phyloP scores from a whole-genome alignment of 345 rosid species.

The Eucalyptus erythrocorys region DNA sequence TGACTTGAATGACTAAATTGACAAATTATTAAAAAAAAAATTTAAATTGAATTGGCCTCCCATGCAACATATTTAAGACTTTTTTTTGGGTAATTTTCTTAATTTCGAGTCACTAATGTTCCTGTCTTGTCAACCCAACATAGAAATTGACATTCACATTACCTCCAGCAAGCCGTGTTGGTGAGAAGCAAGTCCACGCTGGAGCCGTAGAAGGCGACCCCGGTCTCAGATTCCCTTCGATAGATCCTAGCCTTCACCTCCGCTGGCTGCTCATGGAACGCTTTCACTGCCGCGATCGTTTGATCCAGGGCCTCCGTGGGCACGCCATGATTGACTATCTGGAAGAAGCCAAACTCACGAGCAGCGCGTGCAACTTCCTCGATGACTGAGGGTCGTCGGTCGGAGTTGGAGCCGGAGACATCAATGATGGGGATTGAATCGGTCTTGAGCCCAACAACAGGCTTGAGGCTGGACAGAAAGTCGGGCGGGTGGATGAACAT shows the following conservation, averaged over 20 bases:
- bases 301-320: conserved; percentile 10
- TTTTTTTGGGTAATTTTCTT: no score
- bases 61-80: no score
- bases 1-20: no score
- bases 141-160: neutral
- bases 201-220: conserved; percentile 17
- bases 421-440: conserved; percentile 25
- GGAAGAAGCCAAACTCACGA: conserved; percentile 32
- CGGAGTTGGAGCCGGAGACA: conserved; percentile 20
- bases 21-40: no score
- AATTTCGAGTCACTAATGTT: neutral
- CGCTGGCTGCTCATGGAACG: conserved; percentile 13
- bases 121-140: no score
- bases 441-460: neutral
- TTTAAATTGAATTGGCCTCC: no score
- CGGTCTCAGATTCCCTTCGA: neutral
- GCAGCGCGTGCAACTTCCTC: conserved; percentile 11
- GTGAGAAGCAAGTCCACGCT: conserved; percentile 27
- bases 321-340: neutral
- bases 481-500: conserved; percentile 3
- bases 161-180: conserved; percentile 53
- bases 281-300: neutral
- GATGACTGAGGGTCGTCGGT: conserved; percentile 5
- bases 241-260: conserved; percentile 24
- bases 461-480: neutral